A percentile compares a stretch with the other conserved stretches of the same genome.
phyloP scores from a whole-genome alignment of 345 rosid genomes.

The Eucalyptus leucophloia region DNA sequence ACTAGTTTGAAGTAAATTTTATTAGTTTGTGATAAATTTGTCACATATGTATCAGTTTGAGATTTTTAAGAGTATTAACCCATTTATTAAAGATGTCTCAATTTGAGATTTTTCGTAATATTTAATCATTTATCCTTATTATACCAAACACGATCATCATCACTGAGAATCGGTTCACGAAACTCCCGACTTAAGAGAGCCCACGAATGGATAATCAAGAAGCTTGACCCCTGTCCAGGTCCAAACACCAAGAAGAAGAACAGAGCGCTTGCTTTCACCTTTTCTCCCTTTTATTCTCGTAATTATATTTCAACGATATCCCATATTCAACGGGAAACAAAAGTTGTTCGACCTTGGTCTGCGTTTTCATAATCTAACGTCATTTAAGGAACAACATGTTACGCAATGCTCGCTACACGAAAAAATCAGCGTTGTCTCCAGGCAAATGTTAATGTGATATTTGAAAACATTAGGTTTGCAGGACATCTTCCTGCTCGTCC shows the following conservation, averaged over 20 bases:
- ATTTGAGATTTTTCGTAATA: too few relatives aligned
- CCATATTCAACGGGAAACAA: neutral
- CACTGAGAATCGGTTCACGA: neutral
- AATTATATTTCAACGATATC: neutral
- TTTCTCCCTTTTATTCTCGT: neutral
- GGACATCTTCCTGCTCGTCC: neutral
- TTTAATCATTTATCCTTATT: too few relatives aligned
- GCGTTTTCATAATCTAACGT: neutral
- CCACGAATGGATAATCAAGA: neutral
- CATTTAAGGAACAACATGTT: neutral
- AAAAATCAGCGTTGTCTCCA: neutral
- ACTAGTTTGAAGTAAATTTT: accelerated
- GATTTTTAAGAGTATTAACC: accelerated
- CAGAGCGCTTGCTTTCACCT: neutral
- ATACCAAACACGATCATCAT: neutral
- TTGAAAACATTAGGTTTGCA: neutral
- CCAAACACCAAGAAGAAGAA: neutral
- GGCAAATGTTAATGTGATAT: neutral
- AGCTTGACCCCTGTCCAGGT: neutral
- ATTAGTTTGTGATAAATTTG: accelerated
- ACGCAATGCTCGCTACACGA: neutral
- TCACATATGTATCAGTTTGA: accelerated
- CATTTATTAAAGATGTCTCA: accelerated
- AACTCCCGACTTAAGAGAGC: neutral
- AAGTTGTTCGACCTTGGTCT: neutral